Evolutionary conservation across 108 stramenopile genomes (phyloP).

Genomic region (Bacterosira constricta): DNA sequence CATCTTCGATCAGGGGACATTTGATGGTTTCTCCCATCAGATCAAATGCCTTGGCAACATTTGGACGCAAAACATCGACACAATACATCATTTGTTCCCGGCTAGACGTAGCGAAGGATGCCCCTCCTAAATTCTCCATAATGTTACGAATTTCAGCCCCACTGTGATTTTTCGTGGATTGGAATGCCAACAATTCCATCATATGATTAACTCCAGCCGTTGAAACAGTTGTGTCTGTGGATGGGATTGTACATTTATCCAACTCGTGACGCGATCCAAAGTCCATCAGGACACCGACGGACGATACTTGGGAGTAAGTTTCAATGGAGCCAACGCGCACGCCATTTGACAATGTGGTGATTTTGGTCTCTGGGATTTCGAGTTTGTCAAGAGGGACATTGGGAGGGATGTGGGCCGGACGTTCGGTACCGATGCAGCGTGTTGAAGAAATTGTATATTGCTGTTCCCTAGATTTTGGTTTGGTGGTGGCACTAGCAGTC

Average conservation of each 20-base stretch:
- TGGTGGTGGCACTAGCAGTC: background rate
- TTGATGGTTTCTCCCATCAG: slow-evolving; percentile 78
- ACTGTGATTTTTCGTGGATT: slow-evolving; percentile 56
- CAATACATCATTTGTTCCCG: slow-evolving; percentile 94
- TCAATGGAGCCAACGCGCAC: slow-evolving; percentile 90
- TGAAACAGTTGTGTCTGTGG: background rate
- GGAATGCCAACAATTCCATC: slow-evolving; percentile 92
- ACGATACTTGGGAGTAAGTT: slow-evolving; percentile 77
- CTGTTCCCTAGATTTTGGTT: background rate
- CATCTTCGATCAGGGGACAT: slow-evolving; percentile 59
- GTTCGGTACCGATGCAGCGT: slow-evolving; percentile 42
- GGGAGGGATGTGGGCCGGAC: slow-evolving; percentile 62
- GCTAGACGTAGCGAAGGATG: slow-evolving; percentile 78
- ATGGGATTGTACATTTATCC: background rate
- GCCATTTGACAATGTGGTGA: slow-evolving; percentile 85
- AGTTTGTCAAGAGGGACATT: slow-evolving; percentile 53
- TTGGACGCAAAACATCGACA: slow-evolving; percentile 92
- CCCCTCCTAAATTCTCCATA: slow-evolving; percentile 75
- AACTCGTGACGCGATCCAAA: slow-evolving; percentile 85
- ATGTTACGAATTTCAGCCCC: slow-evolving; percentile 54
- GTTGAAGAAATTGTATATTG: slow-evolving; percentile 21
- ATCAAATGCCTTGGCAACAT: slow-evolving; percentile 76
- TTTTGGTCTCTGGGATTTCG: slow-evolving; percentile 62
- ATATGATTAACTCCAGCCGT: slow-evolving; percentile 85
- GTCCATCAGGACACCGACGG: slow-evolving; percentile 75